Base-by-base conservation (phyloP, 1,284 basidiomycete genomes). In the Meripilus lineatus region DNA sequence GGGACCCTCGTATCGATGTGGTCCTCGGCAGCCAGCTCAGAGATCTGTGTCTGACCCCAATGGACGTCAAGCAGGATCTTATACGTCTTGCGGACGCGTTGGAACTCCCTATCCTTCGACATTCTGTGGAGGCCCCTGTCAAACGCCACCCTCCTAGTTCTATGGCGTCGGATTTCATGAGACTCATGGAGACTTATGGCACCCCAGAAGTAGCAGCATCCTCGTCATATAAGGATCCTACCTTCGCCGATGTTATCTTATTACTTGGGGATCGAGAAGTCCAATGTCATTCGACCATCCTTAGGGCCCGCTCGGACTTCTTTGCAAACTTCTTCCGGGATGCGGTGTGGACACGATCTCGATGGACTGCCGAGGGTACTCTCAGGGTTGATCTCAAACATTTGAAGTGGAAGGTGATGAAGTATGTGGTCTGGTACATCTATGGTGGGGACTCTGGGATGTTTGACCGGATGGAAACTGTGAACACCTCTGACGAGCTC, bases 301-400 rank as follows among this genome's bases (percentile, higher is more conserved):
- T 99, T 15, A 76, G 91, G 2, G 80, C 90, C 0, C 78, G 95
- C 2, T 94, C 88, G 34, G 77, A 81, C 1, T 89, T 97, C 60
- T 97, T 98, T 58, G 70, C 81, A 5, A 78, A 79, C n/a, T 85
- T 99, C 62, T 93, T 95, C 60, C 81, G 82, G 39, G 83, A 93
- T 54, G 70, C 74, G 20, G 89, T 83, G 32, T 98, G 95, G 93
- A 89, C 89, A 3, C 57, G 52, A 17, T 69, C 72, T 18, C 74
- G 89, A 8, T 76, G 79, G 71, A 71, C 70, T n/a, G 52, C 57
- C 7, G 68, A 77, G 10, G 76, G 74, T 7, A 72, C 75, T 2
- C 59, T 96, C 11, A 64, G 65, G 1, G 64, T 98, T 36, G 69
- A 91, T 52, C 71, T 97, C 71, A 63, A 62, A 38, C 93, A 97